Evolutionary conservation across 2,329 filamentous ascomycete genomes (phyloP), one percentile per base, ranked within the genome.

Genomic region (Lasiodiplodia sp.): DNA sequence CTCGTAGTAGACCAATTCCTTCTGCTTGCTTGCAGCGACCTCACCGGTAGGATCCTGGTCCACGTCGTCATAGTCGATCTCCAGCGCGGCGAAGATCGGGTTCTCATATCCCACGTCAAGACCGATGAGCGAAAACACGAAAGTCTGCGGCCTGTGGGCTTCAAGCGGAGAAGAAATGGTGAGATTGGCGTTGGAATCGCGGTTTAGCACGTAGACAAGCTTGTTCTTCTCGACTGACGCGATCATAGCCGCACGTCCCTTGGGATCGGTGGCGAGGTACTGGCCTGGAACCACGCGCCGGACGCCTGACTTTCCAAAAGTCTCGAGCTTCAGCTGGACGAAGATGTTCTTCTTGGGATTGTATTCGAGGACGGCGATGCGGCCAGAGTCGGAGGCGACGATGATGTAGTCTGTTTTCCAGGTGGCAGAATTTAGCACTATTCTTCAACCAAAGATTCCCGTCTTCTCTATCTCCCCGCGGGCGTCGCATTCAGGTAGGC

Each of bases 191-290:
- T 98, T 93, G 3, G 94, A 88, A 82, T 97, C 97, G 72, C 96
- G 91, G 81, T 98, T 98, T 73, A 99, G 86, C 75, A 99, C 95
- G 82, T 99, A 99, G 73, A 99, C 96, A 68, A 99, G 91, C 84
- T 99, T 99, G 84, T 98, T 99, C 87, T 99, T 99, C 83, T 99
- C 96, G 67, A 95, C 87, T 5, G 94, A 95, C 11, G 96, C 94
- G 70, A 98, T 92, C 78, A 99, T 86, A 77, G 95, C 97, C 67
- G 96, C 96, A 83, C 96, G 89, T 68, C 96, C 96, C 81, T 97
- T 97, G 34, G 96, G 96, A 76, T 99, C 96, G 65, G 93, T 93
- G 7, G 95, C 96, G 34, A 99, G 87, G 77, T 97, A 99, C 80
- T 99, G 94, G 70, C 96, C 96, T 2, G 96, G 96, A 55, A 99